Conservation (phyloP, 2,329 filamentous ascomycete species). For the Neopestalotiopsis rosae region DNA sequence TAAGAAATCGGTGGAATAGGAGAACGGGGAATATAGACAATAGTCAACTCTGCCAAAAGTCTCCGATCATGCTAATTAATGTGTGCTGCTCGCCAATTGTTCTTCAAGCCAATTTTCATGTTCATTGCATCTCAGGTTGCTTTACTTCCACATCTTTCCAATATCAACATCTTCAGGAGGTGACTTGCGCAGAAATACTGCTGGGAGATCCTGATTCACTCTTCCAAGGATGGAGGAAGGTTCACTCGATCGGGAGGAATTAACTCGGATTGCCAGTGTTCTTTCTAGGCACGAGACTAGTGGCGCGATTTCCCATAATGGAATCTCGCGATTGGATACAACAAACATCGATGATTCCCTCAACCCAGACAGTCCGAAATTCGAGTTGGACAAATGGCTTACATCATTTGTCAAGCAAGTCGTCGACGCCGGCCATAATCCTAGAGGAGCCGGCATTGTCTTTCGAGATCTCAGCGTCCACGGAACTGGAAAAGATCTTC, state of each 20-base stretch:
- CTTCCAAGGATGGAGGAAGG: background rate
- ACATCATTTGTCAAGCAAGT: conserved; percentile 45
- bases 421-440: conserved; percentile 59
- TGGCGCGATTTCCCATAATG: background rate
- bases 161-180: background rate
- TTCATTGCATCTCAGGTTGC: background rate
- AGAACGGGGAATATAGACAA: background rate
- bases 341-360: background rate
- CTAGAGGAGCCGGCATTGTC: conserved; percentile 61
- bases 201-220: background rate
- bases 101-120: background rate
- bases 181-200: background rate
- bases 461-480: conserved; percentile 71
- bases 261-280: background rate
- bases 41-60: background rate
- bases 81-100: background rate
- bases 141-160: background rate
- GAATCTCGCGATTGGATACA: background rate
- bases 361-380: conserved; percentile 25
- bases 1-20: background rate
- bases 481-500: conserved; percentile 69
- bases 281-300: background rate
- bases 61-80: background rate
- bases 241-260: background rate
- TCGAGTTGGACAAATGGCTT: conserved; percentile 49